These are phyloP conservation scores for Malassezia obtusa DNA, from an alignment of 1,284 basidiomycete species.

Conservation along the genomic window DNA sequence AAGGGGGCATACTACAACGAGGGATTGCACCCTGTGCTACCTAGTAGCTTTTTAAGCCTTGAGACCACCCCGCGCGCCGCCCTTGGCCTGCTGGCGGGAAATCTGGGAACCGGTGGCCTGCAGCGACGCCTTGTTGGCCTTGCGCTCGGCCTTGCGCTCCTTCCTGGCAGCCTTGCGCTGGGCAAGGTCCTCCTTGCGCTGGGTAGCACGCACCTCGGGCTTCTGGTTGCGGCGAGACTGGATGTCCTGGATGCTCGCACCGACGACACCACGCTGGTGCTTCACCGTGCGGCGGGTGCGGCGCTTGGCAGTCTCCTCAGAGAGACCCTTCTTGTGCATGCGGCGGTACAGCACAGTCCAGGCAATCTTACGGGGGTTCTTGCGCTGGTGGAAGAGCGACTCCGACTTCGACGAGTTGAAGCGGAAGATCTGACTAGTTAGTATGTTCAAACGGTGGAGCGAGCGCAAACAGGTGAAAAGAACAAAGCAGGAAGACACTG, in stretches of 20 bases:
- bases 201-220: slow-evolving; percentile 70
- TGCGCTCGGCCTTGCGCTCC: slow-evolving; percentile 49
- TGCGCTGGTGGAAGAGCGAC: slow-evolving; percentile 96
- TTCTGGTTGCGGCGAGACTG: slow-evolving; percentile 68
- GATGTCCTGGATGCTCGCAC: slow-evolving; percentile 84
- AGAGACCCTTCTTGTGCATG: slow-evolving; percentile 99
- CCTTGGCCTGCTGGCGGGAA: slow-evolving; percentile 93
- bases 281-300: slow-evolving; percentile 93
- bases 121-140: slow-evolving; percentile 50
- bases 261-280: slow-evolving; percentile 95
- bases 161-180: slow-evolving; percentile 85
- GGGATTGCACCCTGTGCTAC: slow-evolving; percentile 10
- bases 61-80: slow-evolving; percentile 49
- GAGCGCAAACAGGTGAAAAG: neutral
- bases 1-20: slow-evolving; percentile 15
- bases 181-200: slow-evolving; percentile 79
- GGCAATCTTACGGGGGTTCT: slow-evolving; percentile 99
- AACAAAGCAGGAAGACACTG: neutral
- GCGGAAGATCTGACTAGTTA: slow-evolving; percentile 39
- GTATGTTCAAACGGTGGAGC: neutral
- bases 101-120: slow-evolving; percentile 56
- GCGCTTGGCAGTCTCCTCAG: slow-evolving; percentile 98
- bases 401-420: slow-evolving; percentile 56
- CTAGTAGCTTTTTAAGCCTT: slow-evolving; percentile 23
- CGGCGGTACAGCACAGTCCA: slow-evolving; percentile 95